A percentile compares a stretch with the other conserved stretches of the same genome.
Evolutionary conservation across 2,329 filamentous ascomycete species (phyloP).

Genomic region (Tolypocladium pustulatum): DNA sequence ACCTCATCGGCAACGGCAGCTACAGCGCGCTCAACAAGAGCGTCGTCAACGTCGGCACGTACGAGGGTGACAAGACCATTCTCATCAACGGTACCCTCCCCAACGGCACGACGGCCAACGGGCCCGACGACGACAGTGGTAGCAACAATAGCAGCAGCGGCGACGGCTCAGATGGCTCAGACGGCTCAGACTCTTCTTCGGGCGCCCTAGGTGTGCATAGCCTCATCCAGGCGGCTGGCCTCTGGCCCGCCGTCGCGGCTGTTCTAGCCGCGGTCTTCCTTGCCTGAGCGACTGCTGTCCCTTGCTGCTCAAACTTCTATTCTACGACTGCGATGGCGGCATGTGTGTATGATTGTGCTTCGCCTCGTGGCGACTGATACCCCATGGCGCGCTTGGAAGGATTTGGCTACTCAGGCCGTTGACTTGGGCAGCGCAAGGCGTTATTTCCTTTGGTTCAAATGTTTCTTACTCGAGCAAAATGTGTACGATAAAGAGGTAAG

Average conservation of each 20-base stretch:
- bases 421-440: not conserved
- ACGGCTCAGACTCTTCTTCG: conserved; percentile 13
- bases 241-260: conserved; percentile 38
- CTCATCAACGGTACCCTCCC: conserved; percentile 68
- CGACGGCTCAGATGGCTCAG: too few species aligned
- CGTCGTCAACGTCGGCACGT: conserved; percentile 46
- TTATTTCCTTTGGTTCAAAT: not conserved
- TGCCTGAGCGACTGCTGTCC: conserved; percentile 16
- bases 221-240: conserved; percentile 29
- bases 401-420: not conserved
- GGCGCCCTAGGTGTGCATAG: conserved; percentile 20
- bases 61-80: conserved; percentile 38
- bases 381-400: not conserved
- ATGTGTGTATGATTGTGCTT: not conserved
- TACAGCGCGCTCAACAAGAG: conserved; percentile 49
- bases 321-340: not conserved
- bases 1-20: conserved; percentile 55
- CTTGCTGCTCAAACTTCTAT: not conserved
- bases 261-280: conserved; percentile 34
- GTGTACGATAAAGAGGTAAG: not conserved
- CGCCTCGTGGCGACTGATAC: conserved; percentile 1
- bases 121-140: conserved; percentile 15
- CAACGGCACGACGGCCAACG: conserved; percentile 47
- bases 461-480: not conserved
- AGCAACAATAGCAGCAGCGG: not conserved